Conservation (phyloP, 1,284 basidiomycete species). For the Phlebopus sp. region DNA sequence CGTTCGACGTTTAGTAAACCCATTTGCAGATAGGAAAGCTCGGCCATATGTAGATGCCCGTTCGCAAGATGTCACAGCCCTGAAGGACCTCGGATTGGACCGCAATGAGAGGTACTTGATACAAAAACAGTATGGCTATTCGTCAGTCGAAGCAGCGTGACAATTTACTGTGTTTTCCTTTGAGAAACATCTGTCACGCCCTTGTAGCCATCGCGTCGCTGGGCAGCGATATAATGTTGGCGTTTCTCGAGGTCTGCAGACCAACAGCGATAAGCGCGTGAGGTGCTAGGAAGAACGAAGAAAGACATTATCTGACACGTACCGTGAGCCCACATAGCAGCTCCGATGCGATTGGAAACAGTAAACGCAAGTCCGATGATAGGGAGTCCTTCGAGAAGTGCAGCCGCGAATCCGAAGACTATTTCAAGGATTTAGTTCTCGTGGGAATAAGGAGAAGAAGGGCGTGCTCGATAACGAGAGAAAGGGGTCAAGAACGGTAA, state of each 20-base stretch:
- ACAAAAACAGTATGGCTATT: no score
- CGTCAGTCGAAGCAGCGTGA: no score
- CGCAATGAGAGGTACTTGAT: no score
- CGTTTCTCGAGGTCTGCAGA: conserved; percentile 70
- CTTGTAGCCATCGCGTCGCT: not conserved
- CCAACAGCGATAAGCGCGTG: conserved; percentile 1
- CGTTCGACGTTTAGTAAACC: no score
- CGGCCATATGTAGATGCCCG: no score
- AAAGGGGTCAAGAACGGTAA: conserved; percentile 2
- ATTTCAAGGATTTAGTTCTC: not conserved
- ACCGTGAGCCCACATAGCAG: conserved; percentile 91
- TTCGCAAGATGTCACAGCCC: no score
- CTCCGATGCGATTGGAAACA: conserved; percentile 82
- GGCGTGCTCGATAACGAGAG: not conserved
- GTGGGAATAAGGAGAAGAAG: not conserved
- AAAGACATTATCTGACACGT: conserved; percentile 19
- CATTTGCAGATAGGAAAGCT: no score
- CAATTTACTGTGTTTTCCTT: no score
- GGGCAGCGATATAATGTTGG: conserved; percentile 59
- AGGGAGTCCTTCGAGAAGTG: conserved; percentile 75
- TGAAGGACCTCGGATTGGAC: no score
- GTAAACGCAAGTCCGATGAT: conserved; percentile 78
- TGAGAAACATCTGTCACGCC: no score
- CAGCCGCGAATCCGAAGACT: conserved; percentile 83
- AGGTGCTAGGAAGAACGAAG: not conserved